Conservation (phyloP, 179 eudicot genomes). For the Beta macrorhiza region DNA sequence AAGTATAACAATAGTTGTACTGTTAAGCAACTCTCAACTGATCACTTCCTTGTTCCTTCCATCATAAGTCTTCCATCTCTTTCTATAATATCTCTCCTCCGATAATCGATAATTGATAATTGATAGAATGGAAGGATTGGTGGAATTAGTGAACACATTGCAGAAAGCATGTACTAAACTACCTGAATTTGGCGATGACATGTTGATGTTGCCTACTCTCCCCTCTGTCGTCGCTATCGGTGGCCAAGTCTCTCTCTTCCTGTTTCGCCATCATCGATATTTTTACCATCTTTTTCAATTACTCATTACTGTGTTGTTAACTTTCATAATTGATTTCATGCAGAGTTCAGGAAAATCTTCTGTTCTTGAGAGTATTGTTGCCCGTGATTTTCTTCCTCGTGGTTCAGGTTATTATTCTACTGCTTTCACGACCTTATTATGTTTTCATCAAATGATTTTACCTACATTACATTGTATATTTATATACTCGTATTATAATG, state of each 20-base stretch:
- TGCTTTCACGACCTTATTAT: not conserved
- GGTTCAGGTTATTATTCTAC: constrained; percentile 48
- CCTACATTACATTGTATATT: not conserved
- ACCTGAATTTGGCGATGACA: constrained; percentile 37
- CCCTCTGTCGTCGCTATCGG: constrained; percentile 64
- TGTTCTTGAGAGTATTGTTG: constrained; percentile 75
- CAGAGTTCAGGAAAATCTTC: constrained; percentile 84
- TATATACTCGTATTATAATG: too few relatives aligned
- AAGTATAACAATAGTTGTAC: too few relatives aligned
- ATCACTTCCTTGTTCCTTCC: not conserved
- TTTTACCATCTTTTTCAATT: too few relatives aligned
- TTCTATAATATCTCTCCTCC: not conserved
- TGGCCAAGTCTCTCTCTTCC: constrained; percentile 46
- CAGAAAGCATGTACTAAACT: constrained; percentile 44
- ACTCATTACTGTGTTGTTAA: not conserved
- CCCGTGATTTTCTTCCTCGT: constrained; percentile 80
- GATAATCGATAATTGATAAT: not conserved
- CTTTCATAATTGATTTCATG: constrained; percentile 14
- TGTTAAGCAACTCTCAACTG: too few relatives aligned
- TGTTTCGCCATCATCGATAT: not conserved
- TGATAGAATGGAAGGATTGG: constrained; percentile 44
- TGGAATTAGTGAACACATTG: constrained; percentile 40
- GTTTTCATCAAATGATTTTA: not conserved
- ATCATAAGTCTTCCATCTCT: not conserved
- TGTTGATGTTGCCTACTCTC: constrained; percentile 45